These are phyloP conservation scores for Asterophora lycoperdoides DNA, from an alignment of 768 basidiomycete genomes.

Conservation along the genomic window DNA sequence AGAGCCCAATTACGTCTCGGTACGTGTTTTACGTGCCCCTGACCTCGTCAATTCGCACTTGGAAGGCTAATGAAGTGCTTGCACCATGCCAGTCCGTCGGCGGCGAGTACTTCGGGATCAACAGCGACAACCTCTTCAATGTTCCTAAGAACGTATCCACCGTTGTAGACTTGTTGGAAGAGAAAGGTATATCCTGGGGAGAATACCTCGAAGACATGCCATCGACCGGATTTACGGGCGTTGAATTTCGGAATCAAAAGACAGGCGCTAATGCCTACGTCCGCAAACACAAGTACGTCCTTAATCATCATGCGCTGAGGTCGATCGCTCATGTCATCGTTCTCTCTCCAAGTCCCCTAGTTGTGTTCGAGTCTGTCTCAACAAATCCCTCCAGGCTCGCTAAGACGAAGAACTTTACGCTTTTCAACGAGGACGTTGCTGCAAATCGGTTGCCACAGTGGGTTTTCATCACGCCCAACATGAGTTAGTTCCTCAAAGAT, in stretches of 20 bases:
- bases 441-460: constrained; percentile 52
- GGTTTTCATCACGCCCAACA: constrained; percentile 61
- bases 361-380: constrained; percentile 49
- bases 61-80: not conserved
- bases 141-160: constrained; percentile 49
- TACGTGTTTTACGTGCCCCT: not conserved
- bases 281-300: constrained; percentile 27
- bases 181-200: constrained; percentile 54
- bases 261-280: constrained; percentile 26
- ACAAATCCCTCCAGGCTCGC: constrained; percentile 34
- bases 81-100: constrained; percentile 7
- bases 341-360: constrained; percentile 30
- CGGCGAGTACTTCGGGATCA: constrained; percentile 32
- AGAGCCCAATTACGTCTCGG: constrained; percentile 55
- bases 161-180: constrained; percentile 56
- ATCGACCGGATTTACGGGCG: constrained; percentile 41
- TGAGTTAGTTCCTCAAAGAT: constrained; percentile 22
- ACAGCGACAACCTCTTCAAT: constrained; percentile 34
- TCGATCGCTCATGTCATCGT: not conserved
- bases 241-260: constrained; percentile 24
- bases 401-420: constrained; percentile 56
- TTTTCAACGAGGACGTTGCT: constrained; percentile 53
- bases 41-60: constrained; percentile 18
- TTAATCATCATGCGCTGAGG: not conserved
- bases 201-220: constrained; percentile 61